phyloP scores from a whole-genome alignment of 495 filamentous ascomycete genomes.

The Penicillium argentinense region DNA sequence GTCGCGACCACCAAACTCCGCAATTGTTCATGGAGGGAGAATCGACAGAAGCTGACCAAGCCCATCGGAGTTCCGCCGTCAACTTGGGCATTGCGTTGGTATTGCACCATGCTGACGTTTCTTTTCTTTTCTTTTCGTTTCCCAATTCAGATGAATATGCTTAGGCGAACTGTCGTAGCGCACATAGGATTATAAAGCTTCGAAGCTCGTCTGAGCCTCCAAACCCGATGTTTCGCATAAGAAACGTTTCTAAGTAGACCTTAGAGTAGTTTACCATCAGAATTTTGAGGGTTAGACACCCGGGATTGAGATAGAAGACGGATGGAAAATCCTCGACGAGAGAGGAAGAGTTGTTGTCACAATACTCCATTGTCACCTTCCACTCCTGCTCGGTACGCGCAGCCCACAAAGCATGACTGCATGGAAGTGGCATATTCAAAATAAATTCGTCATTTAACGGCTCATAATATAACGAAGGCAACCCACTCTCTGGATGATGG shows the following conservation, averaged over 20 bases:
- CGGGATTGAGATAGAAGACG: not conserved
- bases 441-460: slow-evolving; percentile 14
- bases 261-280: not conserved
- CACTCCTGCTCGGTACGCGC: slow-evolving; percentile 10
- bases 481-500: slow-evolving; percentile 3
- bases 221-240: not conserved
- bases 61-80: not conserved
- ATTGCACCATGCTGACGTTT: too few species aligned
- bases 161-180: slow-evolving; percentile 4
- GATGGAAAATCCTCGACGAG: not conserved
- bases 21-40: too few species aligned
- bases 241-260: slow-evolving; percentile 1
- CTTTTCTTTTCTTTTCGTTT: too few species aligned
- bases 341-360: not conserved
- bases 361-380: not conserved
- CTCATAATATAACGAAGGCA: slow-evolving; percentile 14
- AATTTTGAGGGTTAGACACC: slow-evolving; percentile 1
- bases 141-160: not conserved
- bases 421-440: slow-evolving; percentile 13
- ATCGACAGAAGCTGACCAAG: not conserved
- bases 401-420: slow-evolving; percentile 8
- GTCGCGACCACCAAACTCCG: slow-evolving; percentile 6
- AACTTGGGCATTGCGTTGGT: not conserved
- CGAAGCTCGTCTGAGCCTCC: slow-evolving; percentile 11
- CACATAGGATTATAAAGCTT: slow-evolving; percentile 7